phyloP scores from a whole-genome alignment of 805 yeast species.

The Candida tibetensis region DNA sequence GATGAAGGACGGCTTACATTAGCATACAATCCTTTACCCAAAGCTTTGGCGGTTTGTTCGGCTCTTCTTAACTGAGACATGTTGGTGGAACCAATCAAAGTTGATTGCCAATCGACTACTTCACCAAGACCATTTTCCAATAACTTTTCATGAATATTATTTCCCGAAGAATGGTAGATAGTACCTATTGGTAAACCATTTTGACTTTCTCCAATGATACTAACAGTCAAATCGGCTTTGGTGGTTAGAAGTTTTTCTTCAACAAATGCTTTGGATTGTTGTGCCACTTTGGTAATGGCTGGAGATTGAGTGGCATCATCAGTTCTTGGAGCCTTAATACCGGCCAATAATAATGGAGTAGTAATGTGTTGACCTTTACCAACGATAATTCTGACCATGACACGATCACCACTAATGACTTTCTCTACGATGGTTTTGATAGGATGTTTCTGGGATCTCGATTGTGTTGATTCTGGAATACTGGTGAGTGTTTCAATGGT shows the following conservation, averaged over 20 bases:
- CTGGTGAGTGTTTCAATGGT: constrained; percentile 27
- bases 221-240: constrained; percentile 48
- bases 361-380: constrained; percentile 51
- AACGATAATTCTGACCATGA: constrained; percentile 57
- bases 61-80: constrained; percentile 63
- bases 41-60: constrained; percentile 60
- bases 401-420: constrained; percentile 75
- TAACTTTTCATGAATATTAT: constrained; percentile 63
- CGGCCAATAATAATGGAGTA: constrained; percentile 66
- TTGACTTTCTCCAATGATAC: constrained; percentile 58
- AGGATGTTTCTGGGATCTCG: constrained; percentile 39
- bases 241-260: constrained; percentile 63
- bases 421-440: constrained; percentile 65
- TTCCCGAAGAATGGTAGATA: constrained; percentile 71
- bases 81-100: constrained; percentile 58
- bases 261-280: constrained; percentile 62
- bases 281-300: constrained; percentile 58
- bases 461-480: constrained; percentile 18
- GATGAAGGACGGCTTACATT: constrained; percentile 39
- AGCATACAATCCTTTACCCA: constrained; percentile 52
- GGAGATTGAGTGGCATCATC: constrained; percentile 41
- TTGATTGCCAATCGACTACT: constrained; percentile 78
- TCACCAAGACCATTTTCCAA: constrained; percentile 70
- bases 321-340: constrained; percentile 70
- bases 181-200: constrained; percentile 60